Evolutionary conservation across 345 rosid genomes (phyloP).

Genomic region (Pugionium dolabratum): DNA sequence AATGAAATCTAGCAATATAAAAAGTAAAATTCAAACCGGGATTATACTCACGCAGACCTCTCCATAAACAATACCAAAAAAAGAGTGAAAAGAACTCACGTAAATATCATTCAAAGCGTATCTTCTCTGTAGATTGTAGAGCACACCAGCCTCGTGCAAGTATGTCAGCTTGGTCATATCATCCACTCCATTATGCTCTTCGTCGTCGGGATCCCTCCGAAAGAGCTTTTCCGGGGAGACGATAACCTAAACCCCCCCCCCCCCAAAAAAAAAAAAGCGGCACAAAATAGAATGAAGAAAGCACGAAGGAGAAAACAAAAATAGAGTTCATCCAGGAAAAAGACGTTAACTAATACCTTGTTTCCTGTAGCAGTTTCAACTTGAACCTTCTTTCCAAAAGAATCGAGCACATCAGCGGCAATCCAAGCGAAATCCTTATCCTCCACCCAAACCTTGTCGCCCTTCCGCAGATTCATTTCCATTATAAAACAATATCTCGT

Average conservation of each 20-base stretch:
- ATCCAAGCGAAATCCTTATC: slow-evolving; percentile 87
- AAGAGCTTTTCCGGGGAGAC: slow-evolving; percentile 56
- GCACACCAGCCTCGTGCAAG: slow-evolving; percentile 98
- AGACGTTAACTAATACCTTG: slow-evolving; percentile 51
- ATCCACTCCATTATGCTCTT: slow-evolving; percentile 92
- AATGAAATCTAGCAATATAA: slow-evolving; percentile 16
- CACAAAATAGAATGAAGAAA: slow-evolving; percentile 2
- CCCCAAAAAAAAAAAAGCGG: neutral
- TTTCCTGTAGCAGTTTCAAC: slow-evolving; percentile 54
- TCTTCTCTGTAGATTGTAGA: slow-evolving; percentile 83
- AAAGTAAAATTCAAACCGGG: neutral
- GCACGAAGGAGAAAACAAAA: slow-evolving; percentile 14
- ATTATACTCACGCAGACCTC: neutral
- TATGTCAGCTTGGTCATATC: slow-evolving; percentile 95
- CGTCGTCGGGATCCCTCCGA: slow-evolving; percentile 79
- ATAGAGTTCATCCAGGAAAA: neutral
- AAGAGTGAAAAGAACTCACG: slow-evolving; percentile 49
- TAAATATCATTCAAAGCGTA: slow-evolving; percentile 92
- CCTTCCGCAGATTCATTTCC: slow-evolving; percentile 61
- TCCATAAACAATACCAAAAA: neutral
- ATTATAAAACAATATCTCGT: slow-evolving; percentile 34
- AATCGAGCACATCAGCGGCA: slow-evolving; percentile 64
- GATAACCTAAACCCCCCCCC: slow-evolving; percentile 50
- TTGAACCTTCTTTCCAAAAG: slow-evolving; percentile 54
- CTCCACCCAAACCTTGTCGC: slow-evolving; percentile 82